Conservation (phyloP, 306 rosid species). For the Prunus persica region Prunus_persica_NCBIv2 NC_034009.1:11251501-11252000, state of each 20-base stretch:
- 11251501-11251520: conserved; percentile 64
- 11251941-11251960: conserved; percentile 95
- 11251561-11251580: conserved; percentile 81
- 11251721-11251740: conserved; percentile 72
- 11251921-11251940: conserved; percentile 84
- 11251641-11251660: conserved; percentile 57
- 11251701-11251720: conserved; percentile 84
- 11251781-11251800: conserved; percentile 54
- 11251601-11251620: conserved; percentile 87
- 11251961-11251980: conserved; percentile 86
- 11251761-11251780: conserved; percentile 63
- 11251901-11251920: conserved; percentile 90
- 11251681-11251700: conserved; percentile 68
- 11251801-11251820: conserved; percentile 60
- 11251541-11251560: conserved; percentile 68
- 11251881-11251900: conserved; percentile 75
- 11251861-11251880: conserved; percentile 92
- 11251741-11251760: conserved; percentile 42
- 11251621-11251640: conserved; percentile 81
- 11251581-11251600: conserved; percentile 85
- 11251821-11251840: conserved; percentile 83
- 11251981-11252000: conserved; percentile 78
- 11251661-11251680: conserved; percentile 59
- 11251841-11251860: conserved; percentile 88
- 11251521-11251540: conserved; percentile 49